phyloP scores from a whole-genome alignment of 345 rosid genomes.

The Theobroma cacao region DNA sequence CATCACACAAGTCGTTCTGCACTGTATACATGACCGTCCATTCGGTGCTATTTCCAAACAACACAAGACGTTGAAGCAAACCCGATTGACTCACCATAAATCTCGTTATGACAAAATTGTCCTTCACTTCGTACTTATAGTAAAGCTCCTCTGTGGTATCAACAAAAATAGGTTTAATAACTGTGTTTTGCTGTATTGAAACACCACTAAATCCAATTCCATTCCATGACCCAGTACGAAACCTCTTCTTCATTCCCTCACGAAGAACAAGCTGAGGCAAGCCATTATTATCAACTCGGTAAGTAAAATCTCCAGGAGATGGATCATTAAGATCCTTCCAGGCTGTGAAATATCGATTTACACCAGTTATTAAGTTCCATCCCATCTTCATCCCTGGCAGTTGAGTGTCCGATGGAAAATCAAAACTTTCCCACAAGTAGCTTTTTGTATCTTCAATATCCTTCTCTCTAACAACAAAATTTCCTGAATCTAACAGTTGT shows the following conservation, averaged over 20 bases:
- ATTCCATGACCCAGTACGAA: constrained; percentile 36
- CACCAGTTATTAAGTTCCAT: background rate
- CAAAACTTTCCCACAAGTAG: constrained; percentile 51
- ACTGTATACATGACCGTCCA: background rate
- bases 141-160: background rate
- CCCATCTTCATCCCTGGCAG: constrained; percentile 16
- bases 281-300: background rate
- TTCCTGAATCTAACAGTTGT: constrained; percentile 29
- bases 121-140: background rate
- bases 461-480: constrained; percentile 37
- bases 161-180: background rate
- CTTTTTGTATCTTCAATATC: background rate
- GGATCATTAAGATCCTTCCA: constrained; percentile 29
- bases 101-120: background rate
- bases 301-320: constrained; percentile 21
- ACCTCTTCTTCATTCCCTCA: constrained; percentile 17
- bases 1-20: constrained; percentile 2
- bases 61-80: background rate
- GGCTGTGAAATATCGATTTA: constrained; percentile 7
- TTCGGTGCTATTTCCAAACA: background rate
- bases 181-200: background rate
- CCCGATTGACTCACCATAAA: background rate
- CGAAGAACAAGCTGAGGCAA: constrained; percentile 27
- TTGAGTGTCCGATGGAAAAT: constrained; percentile 29
- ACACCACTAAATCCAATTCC: constrained; percentile 24